A percentile compares a stretch with the other conserved stretches of the same genome.
phyloP scores from a whole-genome alignment of 331 rosid genomes.

The Arachis monticola region DNA sequence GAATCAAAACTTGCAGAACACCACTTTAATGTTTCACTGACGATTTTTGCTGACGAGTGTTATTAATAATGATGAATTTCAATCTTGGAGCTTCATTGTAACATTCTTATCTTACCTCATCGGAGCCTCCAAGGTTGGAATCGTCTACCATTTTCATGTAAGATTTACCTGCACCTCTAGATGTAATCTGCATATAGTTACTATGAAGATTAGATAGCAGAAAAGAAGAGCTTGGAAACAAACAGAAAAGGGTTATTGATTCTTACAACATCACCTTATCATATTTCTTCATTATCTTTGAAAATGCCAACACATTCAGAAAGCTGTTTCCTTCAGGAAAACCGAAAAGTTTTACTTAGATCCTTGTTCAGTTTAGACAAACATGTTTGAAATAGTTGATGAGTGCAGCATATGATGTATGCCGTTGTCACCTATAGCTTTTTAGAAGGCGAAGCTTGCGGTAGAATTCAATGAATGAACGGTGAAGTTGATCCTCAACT shows the following conservation, averaged over 20 bases:
- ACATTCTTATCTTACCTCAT: conserved; percentile 51
- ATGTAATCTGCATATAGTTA: conserved; percentile 54
- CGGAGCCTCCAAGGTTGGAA: conserved; percentile 70
- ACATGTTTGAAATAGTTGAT: neutral
- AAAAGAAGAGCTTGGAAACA: neutral
- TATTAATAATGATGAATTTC: neutral
- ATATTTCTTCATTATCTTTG: conserved; percentile 85
- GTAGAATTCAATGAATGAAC: conserved; percentile 62
- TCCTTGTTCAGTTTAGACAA: neutral
- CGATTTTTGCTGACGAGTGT: neutral
- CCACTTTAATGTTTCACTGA: neutral
- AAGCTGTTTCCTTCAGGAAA: conserved; percentile 50
- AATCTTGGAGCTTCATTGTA: neutral
- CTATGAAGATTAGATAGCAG: neutral
- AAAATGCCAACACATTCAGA: conserved; percentile 72
- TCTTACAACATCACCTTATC: conserved; percentile 53
- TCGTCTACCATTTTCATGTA: conserved; percentile 76
- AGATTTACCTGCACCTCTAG: conserved; percentile 61
- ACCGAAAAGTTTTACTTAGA: neutral
- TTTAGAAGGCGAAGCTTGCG: conserved; percentile 71
- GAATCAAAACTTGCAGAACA: no score
- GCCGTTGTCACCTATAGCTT: conserved; percentile 53
- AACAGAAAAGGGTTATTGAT: neutral
- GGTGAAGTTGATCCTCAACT: conserved; percentile 54
- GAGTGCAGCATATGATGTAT: neutral